phyloP scores from a whole-genome alignment of 176 grass and related monocot species.

The Musa itinerans region DNA sequence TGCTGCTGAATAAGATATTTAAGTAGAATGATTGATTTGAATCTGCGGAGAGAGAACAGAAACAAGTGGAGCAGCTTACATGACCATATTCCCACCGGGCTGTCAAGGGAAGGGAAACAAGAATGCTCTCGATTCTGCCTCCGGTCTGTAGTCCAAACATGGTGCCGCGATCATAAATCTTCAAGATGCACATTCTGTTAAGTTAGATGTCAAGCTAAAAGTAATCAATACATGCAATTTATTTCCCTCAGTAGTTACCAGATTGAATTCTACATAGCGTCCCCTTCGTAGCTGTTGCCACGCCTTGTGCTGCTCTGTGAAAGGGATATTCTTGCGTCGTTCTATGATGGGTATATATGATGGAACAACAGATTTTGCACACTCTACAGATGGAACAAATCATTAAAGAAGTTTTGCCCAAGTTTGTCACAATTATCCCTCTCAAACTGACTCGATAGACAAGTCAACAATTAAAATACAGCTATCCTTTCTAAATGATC shows the following conservation, averaged over 20 bases:
- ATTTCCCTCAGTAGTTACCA: conserved; percentile 29
- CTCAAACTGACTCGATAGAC: too few species aligned
- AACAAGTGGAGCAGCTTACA: conserved; percentile 41
- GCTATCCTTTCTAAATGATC: too few species aligned
- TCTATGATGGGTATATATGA: conserved; percentile 90
- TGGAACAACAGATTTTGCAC: conserved; percentile 77
- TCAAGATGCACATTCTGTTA: not conserved
- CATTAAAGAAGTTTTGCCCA: too few species aligned
- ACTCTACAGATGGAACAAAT: conserved; percentile 29
- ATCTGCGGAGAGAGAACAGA: not conserved
- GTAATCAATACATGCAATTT: not conserved
- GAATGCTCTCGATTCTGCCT: conserved; percentile 92
- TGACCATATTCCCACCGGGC: conserved; percentile 92
- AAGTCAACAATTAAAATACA: too few species aligned
- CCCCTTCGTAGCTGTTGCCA: conserved; percentile 95
- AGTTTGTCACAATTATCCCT: too few species aligned
- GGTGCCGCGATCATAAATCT: conserved; percentile 94
- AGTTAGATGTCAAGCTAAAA: too few species aligned
- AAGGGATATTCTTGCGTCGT: conserved; percentile 71
- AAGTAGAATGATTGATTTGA: too few species aligned
- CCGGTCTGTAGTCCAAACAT: conserved; percentile 95
- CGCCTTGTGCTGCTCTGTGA: conserved; percentile 75
- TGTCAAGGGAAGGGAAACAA: conserved; percentile 80
- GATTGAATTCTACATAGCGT: conserved; percentile 95
- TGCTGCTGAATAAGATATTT: conserved; percentile 28